Conservation (phyloP, 176 grass and related monocot species). For the Phoenix dactylifera region DNA sequence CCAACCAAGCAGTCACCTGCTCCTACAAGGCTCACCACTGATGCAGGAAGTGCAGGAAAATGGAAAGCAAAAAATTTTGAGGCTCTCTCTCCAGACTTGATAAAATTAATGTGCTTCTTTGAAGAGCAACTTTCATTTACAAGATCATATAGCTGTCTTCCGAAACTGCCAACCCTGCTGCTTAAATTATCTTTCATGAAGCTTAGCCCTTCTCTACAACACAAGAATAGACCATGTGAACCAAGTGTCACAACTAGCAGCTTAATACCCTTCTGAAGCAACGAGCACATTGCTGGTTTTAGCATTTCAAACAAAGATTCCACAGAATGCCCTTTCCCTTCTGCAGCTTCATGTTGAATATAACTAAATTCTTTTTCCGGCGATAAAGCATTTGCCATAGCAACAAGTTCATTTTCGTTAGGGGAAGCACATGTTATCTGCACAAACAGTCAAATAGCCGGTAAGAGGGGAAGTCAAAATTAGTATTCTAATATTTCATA, state of each 20-base stretch:
- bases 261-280: constrained; percentile 87
- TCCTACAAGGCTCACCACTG: constrained; percentile 65
- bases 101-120: constrained; percentile 15
- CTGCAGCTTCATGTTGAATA: constrained; percentile 21
- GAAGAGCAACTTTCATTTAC: constrained; percentile 20
- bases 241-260: constrained; percentile 76
- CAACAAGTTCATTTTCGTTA: constrained; percentile 79
- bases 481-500: not conserved
- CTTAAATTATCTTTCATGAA: constrained; percentile 29
- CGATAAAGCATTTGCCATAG: constrained; percentile 78
- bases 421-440: constrained; percentile 87
- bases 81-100: constrained; percentile 22
- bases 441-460: constrained; percentile 11
- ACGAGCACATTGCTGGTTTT: constrained; percentile 61
- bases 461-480: not conserved
- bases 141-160: constrained; percentile 30
- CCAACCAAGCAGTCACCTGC: constrained; percentile 89
- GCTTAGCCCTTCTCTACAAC: constrained; percentile 37
- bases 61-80: constrained; percentile 54
- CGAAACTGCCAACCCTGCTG: constrained; percentile 19
- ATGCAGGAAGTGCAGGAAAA: constrained; percentile 61
- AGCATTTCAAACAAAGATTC: constrained; percentile 72
- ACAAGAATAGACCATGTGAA: constrained; percentile 68
- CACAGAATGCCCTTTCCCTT: constrained; percentile 24
- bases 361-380: constrained; percentile 35